phyloP scores from a whole-genome alignment of 129 eudicot genomes.

The Chrysanthemum makinoi region DNA sequence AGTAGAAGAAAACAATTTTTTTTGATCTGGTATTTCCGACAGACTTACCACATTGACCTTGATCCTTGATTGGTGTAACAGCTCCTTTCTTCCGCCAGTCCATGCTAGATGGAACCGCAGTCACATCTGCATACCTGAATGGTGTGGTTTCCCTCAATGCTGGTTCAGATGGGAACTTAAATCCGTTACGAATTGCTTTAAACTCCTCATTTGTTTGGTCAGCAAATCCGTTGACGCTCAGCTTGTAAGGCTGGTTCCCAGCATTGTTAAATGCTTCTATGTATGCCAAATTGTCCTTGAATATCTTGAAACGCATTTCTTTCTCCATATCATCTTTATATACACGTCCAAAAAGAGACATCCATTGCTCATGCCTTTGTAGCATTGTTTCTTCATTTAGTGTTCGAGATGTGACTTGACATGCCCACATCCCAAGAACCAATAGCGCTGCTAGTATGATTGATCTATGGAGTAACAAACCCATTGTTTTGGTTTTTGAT shows the following conservation, averaged over 20 bases:
- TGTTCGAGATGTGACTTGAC: background rate
- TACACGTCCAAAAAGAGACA: background rate
- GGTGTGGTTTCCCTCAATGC: constrained; percentile 1
- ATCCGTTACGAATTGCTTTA: background rate
- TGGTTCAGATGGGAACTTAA: background rate
- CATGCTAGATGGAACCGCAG: constrained; percentile 17
- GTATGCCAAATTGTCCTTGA: background rate
- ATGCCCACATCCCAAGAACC: background rate
- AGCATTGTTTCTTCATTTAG: background rate
- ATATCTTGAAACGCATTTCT: background rate
- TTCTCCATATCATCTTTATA: background rate
- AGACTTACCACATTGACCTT: constrained; percentile 20
- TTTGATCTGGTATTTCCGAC: background rate
- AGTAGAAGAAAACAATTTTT: background rate
- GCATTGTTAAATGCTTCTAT: background rate
- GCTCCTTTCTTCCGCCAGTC: constrained; percentile 15
- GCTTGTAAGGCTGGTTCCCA: background rate
- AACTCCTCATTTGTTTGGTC: background rate
- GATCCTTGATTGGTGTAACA: constrained; percentile 21
- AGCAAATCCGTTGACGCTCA: background rate
- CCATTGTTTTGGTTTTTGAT: background rate
- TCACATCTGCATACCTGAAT: constrained; percentile 61
- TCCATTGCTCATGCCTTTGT: constrained; percentile 10
- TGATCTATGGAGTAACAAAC: background rate
- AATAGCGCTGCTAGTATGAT: background rate